These are phyloP conservation scores for Annulohypoxylon moriforme DNA, from an alignment of 495 filamentous ascomycete species.

Conservation along the genomic window DNA sequence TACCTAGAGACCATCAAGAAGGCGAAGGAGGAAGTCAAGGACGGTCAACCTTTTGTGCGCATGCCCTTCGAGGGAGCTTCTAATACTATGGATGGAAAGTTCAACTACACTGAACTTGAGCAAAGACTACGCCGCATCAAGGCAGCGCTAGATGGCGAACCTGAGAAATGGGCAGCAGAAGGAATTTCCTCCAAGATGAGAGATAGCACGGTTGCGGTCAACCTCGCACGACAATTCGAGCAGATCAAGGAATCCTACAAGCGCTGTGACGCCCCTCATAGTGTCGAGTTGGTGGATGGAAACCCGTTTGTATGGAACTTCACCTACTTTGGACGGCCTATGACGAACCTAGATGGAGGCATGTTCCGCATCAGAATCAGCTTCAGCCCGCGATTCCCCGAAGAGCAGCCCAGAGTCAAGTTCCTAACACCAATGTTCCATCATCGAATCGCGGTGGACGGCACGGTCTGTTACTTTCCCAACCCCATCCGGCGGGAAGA, in stretches of 20 bases:
- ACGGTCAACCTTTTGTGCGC: constrained; percentile 70
- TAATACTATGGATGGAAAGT: constrained; percentile 89
- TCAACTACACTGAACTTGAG: constrained; percentile 82
- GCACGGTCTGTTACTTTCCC: constrained; percentile 86
- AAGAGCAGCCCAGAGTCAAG: constrained; percentile 87
- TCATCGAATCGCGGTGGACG: constrained; percentile 81
- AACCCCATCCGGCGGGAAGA: constrained; percentile 72
- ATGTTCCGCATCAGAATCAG: constrained; percentile 82
- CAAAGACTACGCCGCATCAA: constrained; percentile 73
- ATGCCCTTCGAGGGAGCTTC: constrained; percentile 87
- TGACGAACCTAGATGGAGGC: constrained; percentile 94
- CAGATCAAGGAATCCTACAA: constrained; percentile 82
- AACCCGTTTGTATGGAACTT: constrained; percentile 76
- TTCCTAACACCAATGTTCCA: constrained; percentile 88
- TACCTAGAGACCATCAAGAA: constrained; percentile 78
- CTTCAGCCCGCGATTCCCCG: constrained; percentile 89
- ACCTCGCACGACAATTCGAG: constrained; percentile 83
- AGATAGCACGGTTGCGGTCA: constrained; percentile 80
- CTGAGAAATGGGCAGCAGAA: constrained; percentile 73
- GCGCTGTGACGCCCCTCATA: constrained; percentile 73
- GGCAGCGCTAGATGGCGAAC: constrained; percentile 76
- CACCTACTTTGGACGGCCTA: constrained; percentile 90
- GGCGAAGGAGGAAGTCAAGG: constrained; percentile 67
- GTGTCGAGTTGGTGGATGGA: constrained; percentile 76
- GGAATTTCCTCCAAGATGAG: constrained; percentile 71